Conservation (phyloP, 2,329 filamentous ascomycete genomes). For the Fusarium torreyae region DNA sequence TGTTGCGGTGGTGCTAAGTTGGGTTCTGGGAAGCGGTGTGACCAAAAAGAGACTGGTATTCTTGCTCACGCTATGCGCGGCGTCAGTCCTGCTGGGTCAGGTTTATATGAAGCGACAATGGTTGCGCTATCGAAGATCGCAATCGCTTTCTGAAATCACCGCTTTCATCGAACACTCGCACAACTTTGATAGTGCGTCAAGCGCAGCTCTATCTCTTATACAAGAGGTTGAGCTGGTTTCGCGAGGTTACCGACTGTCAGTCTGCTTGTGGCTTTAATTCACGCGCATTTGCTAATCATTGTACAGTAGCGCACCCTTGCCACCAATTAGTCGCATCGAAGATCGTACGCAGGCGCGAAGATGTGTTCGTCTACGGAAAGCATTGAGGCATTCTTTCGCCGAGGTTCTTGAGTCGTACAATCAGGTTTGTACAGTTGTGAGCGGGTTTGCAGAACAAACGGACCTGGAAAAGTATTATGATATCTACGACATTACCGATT, state of each 20-base stretch:
- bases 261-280: constrained; percentile 26
- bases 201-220: constrained; percentile 83
- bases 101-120: constrained; percentile 84
- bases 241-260: constrained; percentile 87
- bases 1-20: constrained; percentile 81
- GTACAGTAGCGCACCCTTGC: constrained; percentile 84
- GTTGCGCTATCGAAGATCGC: constrained; percentile 82
- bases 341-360: constrained; percentile 83
- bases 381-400: constrained; percentile 78
- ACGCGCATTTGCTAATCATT: constrained; percentile 6
- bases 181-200: constrained; percentile 83
- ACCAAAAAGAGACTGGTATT: constrained; percentile 71
- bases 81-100: constrained; percentile 71
- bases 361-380: constrained; percentile 84
- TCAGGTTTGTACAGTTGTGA: constrained; percentile 77
- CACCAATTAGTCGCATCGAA: constrained; percentile 93
- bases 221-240: constrained; percentile 98
- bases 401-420: constrained; percentile 80
- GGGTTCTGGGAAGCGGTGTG: constrained; percentile 71
- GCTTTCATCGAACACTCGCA: constrained; percentile 81
- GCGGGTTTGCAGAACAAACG: constrained; percentile 81
- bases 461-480: constrained; percentile 95
- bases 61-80: constrained; percentile 67
- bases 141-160: constrained; percentile 79
- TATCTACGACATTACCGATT: constrained; percentile 83